These are phyloP conservation scores for Trichoderma citrinoviride DNA, from an alignment of 2,329 filamentous ascomycete species.

Conservation along the genomic window DNA sequence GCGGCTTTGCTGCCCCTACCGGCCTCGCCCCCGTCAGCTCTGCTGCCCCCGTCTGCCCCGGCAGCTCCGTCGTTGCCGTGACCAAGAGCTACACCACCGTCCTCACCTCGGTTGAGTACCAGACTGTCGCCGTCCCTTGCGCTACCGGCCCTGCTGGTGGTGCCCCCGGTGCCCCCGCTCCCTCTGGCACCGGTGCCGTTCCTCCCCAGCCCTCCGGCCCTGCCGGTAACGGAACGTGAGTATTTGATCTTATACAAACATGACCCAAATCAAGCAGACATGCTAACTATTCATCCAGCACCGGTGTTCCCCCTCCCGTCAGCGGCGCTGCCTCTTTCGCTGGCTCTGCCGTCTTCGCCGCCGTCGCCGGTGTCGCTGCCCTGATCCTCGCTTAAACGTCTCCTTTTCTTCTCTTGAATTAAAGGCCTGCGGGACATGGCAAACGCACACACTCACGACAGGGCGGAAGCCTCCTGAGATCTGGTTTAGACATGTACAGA, in stretches of 20 bases:
- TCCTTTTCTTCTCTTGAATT: slow-evolving; percentile 36
- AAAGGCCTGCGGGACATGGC: slow-evolving; percentile 42
- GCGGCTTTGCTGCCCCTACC: slow-evolving; percentile 19
- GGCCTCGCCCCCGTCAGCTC: slow-evolving; percentile 18
- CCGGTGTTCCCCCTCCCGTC: slow-evolving; percentile 37
- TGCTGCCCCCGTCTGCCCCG: slow-evolving; percentile 27
- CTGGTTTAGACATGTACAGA: slow-evolving; percentile 38
- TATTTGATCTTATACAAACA: neutral
- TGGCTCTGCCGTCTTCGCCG: slow-evolving; percentile 55
- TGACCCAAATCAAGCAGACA: neutral
- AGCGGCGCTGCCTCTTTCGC: slow-evolving; percentile 53
- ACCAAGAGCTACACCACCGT: slow-evolving; percentile 57
- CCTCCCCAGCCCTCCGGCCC: slow-evolving; percentile 43
- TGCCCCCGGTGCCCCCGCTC: slow-evolving; percentile 25
- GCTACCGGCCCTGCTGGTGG: slow-evolving; percentile 33
- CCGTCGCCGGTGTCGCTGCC: slow-evolving; percentile 53
- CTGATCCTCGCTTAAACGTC: slow-evolving; percentile 53
- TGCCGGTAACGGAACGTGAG: slow-evolving; percentile 35
- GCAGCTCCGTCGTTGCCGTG: slow-evolving; percentile 49
- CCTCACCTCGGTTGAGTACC: slow-evolving; percentile 54
- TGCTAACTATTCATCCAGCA: neutral
- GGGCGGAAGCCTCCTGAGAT: slow-evolving; percentile 29
- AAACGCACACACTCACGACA: slow-evolving; percentile 34
- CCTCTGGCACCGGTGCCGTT: slow-evolving; percentile 41
- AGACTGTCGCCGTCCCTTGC: slow-evolving; percentile 47